These are phyloP conservation scores for Zizania latifolia DNA, from an alignment of 176 grass and related monocot genomes.

Conservation along the genomic window DNA sequence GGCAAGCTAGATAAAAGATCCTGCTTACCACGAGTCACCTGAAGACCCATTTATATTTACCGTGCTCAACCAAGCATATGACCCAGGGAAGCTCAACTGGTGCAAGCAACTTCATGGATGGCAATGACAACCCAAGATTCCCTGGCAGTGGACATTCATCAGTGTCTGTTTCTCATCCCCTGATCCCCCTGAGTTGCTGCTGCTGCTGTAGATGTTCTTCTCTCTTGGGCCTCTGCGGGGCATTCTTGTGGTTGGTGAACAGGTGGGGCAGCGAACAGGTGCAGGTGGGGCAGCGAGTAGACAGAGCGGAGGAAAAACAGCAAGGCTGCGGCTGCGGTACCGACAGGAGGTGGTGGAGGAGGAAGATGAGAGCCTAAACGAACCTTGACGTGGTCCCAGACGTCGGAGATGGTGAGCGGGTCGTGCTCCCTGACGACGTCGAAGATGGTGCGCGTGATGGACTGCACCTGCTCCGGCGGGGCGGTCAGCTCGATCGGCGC, in stretches of 20 bases:
- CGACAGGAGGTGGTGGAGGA: background rate
- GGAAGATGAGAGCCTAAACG: background rate
- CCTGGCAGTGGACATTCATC: background rate
- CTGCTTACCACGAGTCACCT: too few relatives aligned
- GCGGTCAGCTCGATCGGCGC: conserved; percentile 62
- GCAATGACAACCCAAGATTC: background rate
- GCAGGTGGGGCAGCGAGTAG: background rate
- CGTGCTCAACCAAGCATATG: background rate
- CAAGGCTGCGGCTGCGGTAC: background rate
- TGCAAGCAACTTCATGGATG: background rate
- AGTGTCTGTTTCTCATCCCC: background rate
- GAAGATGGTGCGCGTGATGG: conserved; percentile 83
- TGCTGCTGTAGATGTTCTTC: background rate
- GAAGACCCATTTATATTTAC: too few relatives aligned
- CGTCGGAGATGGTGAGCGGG: conserved; percentile 79
- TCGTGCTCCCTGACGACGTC: conserved; percentile 82
- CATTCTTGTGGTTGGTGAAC: conserved; percentile 74
- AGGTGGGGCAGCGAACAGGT: background rate
- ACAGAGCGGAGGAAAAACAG: background rate
- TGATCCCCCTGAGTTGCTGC: background rate
- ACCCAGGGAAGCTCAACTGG: background rate
- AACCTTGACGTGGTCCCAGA: conserved; percentile 87
- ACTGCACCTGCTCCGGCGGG: conserved; percentile 76
- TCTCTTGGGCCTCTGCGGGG: conserved; percentile 34
- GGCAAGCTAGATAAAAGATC: too few relatives aligned